Base-by-base conservation (phyloP, 805 yeast genomes). In the Pichia membranifaciens region DNA sequence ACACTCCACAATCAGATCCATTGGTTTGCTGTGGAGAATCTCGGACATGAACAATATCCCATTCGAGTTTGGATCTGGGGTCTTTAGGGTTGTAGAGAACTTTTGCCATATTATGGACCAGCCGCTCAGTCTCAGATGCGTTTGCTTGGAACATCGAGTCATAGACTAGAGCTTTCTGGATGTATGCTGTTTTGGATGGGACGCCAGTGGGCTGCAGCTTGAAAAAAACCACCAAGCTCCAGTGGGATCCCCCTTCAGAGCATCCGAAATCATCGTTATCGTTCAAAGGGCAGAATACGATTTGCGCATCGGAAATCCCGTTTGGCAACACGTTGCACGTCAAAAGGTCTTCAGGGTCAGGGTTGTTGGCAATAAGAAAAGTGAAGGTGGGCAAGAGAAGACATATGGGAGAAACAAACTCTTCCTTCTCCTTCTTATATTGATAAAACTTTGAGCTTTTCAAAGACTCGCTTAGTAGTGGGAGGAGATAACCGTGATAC, bases 221-320 rank as follows among this genome's bases (percentile, higher is more conserved):
- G 2, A 39, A 6, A 6, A 81, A 67, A 15, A 84, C 71, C 13
- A 81, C 70, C 15, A 86, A 63, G 0, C 86, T 79, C 93, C 95
- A 85, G 63, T 86, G 93, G 40, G 79, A 80, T 1, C 50, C 53
- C 16, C 82, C 81, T 51, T 78, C 84, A 2, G 74, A 77, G 0
- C 66, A 65, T 41, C 74, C 82, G 37, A 79, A 67, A 46, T 80
- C 83, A 40, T 74, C 82, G 50, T 77, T 79, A 58, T 78, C 84
- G 59, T 83, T 85, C 25, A 84, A 68, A 0, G 91, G 93, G 35
- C 84, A 59, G 52, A 86, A 84, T 1, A 85, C 69, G 54, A 80
- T 76, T 13, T 68, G 64, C 2, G 78, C 66, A 1, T 63, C 54
- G 13, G 68, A 69, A 4, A 78, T 48, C 15, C 42, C 46, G 0